These are phyloP conservation scores for Sistotremastrum suecicum DNA, from an alignment of 768 basidiomycete species.

Conservation along the genomic window DNA sequence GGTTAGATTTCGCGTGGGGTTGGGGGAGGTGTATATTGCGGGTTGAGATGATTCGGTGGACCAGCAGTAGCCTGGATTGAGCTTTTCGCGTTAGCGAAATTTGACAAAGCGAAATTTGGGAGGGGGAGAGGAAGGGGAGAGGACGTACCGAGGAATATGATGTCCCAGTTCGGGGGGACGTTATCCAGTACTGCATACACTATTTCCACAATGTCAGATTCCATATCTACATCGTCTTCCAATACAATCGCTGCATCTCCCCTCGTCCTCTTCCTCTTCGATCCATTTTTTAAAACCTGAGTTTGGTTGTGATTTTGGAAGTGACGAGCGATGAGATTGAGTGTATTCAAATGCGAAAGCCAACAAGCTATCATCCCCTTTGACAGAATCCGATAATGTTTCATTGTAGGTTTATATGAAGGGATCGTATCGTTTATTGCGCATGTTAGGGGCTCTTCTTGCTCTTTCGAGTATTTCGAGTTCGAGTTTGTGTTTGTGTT, in stretches of 20 bases:
- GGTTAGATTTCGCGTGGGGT: conserved; percentile 2
- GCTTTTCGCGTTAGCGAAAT: not conserved
- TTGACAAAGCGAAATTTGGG: not conserved
- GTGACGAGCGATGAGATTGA: too few species aligned
- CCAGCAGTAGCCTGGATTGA: conserved; percentile 58
- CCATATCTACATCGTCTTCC: conserved; percentile 74
- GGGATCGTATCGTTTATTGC: conserved; percentile 27
- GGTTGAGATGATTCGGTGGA: conserved; percentile 45
- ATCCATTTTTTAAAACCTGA: too few species aligned
- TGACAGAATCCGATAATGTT: conserved; percentile 38
- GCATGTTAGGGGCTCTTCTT: conserved; percentile 21
- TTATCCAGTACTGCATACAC: conserved; percentile 20
- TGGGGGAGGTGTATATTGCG: conserved; percentile 13
- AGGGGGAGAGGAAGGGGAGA: not conserved
- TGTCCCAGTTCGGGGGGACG: conserved; percentile 54
- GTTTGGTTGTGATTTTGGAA: too few species aligned
- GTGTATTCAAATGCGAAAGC: conserved; percentile 39
- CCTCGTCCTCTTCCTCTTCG: conserved; percentile 11
- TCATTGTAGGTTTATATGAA: conserved; percentile 22
- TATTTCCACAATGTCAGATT: conserved; percentile 37
- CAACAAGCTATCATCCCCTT: conserved; percentile 54
- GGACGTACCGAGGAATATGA: conserved; percentile 50
- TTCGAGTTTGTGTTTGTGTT: not conserved
- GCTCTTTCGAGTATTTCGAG: not conserved
- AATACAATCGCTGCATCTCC: conserved; percentile 37